Evolutionary conservation across 2,329 filamentous ascomycete genomes (phyloP).

Genomic region (Talaromyces pinophilus): DNA sequence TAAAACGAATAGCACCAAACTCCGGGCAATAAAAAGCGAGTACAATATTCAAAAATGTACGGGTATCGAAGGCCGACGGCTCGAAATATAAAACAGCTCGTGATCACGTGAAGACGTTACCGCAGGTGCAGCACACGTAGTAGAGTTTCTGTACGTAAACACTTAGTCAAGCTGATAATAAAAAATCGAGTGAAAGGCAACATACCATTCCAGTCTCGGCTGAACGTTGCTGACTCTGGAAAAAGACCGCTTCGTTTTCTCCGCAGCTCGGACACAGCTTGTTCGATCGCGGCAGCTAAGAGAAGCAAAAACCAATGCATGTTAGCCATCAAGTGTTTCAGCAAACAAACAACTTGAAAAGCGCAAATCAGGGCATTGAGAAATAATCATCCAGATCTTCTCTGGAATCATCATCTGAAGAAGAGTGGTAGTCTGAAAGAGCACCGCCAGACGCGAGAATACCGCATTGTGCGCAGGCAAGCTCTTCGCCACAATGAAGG

Average conservation of each 20-base stretch:
- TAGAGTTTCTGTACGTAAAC: conserved; percentile 71
- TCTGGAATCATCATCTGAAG: conserved; percentile 8
- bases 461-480: conserved; percentile 57
- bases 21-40: conserved; percentile 26
- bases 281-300: conserved; percentile 84
- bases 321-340: conserved; percentile 28
- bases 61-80: conserved; percentile 37
- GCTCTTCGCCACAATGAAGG: conserved; percentile 60
- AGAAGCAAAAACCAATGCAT: conserved; percentile 21
- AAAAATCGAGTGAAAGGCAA: conserved; percentile 34
- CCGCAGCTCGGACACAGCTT: conserved; percentile 82
- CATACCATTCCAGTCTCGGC: conserved; percentile 95
- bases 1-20: conserved; percentile 27
- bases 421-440: conserved; percentile 7
- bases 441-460: conserved; percentile 32
- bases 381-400: conserved; percentile 20
- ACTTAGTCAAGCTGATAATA: conserved; percentile 26
- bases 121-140: conserved; percentile 92
- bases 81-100: conserved; percentile 24
- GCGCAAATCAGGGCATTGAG: conserved; percentile 20
- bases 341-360: conserved; percentile 20
- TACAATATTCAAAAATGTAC: conserved; percentile 25
- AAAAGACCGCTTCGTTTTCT: conserved; percentile 92
- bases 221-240: conserved; percentile 96
- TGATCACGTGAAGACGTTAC: conserved; percentile 69